Conservation (phyloP, 306 rosid genomes). For the Cucurbita maxima region DNA sequence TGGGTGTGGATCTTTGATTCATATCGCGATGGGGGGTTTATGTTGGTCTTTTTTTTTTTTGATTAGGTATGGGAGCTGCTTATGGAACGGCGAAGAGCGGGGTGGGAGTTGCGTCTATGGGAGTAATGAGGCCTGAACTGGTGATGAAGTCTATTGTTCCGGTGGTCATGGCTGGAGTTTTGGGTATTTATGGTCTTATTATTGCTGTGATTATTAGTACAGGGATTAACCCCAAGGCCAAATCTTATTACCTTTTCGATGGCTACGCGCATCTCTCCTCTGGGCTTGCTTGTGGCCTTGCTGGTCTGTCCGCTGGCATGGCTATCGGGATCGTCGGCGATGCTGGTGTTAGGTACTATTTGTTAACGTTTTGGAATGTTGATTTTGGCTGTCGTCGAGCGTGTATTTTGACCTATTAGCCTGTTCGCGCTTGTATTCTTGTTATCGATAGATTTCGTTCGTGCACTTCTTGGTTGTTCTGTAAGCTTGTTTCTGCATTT, state of each 20-base stretch:
- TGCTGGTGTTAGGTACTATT: conserved; percentile 41
- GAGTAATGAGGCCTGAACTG: conserved; percentile 56
- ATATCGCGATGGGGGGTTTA: background rate
- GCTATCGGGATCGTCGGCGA: conserved; percentile 55
- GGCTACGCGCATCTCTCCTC: conserved; percentile 55
- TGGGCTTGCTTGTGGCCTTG: conserved; percentile 51
- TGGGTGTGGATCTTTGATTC: background rate
- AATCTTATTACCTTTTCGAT: conserved; percentile 44
- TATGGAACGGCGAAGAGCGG: conserved; percentile 56
- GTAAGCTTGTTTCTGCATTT: background rate
- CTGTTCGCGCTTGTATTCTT: background rate
- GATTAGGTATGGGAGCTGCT: conserved; percentile 52
- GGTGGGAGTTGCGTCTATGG: conserved; percentile 56
- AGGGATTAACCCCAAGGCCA: conserved; percentile 55
- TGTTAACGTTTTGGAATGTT: background rate
- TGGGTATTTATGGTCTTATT: conserved; percentile 45
- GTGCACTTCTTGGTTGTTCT: background rate
- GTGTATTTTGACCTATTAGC: background rate
- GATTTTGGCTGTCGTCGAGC: background rate
- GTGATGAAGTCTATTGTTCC: conserved; percentile 59
- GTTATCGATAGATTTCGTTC: background rate
- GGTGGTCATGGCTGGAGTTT: conserved; percentile 54
- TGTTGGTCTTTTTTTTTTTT: background rate
- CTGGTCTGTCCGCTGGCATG: conserved; percentile 54
- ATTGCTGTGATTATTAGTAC: conserved; percentile 52